Evolutionary conservation across 306 rosid genomes (phyloP), one percentile per base, ranked within the genome.

Genomic region (Malus sieversii): DNA sequence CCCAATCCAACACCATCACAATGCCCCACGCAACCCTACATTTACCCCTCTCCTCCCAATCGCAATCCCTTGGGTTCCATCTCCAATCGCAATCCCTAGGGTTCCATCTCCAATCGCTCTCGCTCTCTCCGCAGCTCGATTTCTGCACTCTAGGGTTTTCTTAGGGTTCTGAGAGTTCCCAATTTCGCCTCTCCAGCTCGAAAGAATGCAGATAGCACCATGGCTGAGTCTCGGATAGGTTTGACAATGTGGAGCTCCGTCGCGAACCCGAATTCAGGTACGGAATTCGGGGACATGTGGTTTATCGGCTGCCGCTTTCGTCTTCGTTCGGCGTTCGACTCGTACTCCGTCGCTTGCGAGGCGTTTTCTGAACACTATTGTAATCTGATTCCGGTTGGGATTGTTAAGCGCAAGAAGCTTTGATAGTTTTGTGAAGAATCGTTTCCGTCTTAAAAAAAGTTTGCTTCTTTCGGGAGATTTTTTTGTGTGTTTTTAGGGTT

Each of bases 271-370:
- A 58, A 10, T 62, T 76, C 68, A 70, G 55, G 30, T 2, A 84
- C 85, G 89, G 87, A 70, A 69, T 72, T 76, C 57, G 66, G 64
- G 25, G 14, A 70, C 18, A 71, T 80, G 77, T 74, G 58, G 62
- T 82, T 84, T 51, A 2, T 85, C 71, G 86, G 86, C 46, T 79
- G 84, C 82, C 86, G 87, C 23, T 85, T 85, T 72, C 91, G 84
- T 10, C 82, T 81, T 32, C 88, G 80, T 79, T 85, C 88, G 88
- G 82, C 86, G 20, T 82, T 91, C 82, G 91, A 91, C 83, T 85
- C 97, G 14, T 91, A 86, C 63, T 83, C 85, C 1, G 80, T 80
- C 0, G 97, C 97, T 68, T 87, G 80, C 59, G 97, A 89, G 81
- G 91, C 97, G 6, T 91, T 91, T 64, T 91, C 91, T 38, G 97